Conservation (phyloP, 2,329 filamentous ascomycete species). For the Daldinia sp. region DNA sequence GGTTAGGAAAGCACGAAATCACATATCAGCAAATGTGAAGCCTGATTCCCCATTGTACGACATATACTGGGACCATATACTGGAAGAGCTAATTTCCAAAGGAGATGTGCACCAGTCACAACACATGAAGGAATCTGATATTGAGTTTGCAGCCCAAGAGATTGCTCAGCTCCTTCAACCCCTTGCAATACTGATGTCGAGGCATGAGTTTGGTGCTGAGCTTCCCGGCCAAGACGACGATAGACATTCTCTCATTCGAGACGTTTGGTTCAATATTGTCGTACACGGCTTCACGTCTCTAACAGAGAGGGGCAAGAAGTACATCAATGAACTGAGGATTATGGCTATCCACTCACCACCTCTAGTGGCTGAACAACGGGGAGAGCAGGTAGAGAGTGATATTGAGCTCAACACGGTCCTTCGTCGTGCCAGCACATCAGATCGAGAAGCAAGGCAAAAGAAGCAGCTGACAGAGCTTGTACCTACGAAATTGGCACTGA, state of each 20-base stretch:
- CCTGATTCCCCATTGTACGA: constrained; percentile 79
- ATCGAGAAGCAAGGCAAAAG: constrained; percentile 82
- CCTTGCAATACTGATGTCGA: constrained; percentile 83
- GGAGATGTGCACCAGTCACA: constrained; percentile 83
- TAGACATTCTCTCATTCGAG: constrained; percentile 76
- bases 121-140: constrained; percentile 77
- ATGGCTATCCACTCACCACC: constrained; percentile 89
- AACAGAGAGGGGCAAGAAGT: constrained; percentile 75
- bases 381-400: constrained; percentile 91
- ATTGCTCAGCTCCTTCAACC: constrained; percentile 89
- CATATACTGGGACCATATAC: constrained; percentile 82
- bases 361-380: constrained; percentile 85
- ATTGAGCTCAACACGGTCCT: constrained; percentile 96
- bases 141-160: constrained; percentile 83
- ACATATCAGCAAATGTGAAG: constrained; percentile 75
- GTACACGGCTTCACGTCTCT: constrained; percentile 87
- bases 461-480: constrained; percentile 77
- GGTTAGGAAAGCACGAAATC: constrained; percentile 80
- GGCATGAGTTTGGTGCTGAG: constrained; percentile 62
- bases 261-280: constrained; percentile 98
- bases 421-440: constrained; percentile 81
- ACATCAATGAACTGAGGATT: constrained; percentile 78
- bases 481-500: constrained; percentile 78
- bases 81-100: constrained; percentile 88
- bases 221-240: constrained; percentile 67